These are phyloP conservation scores for Strobilomyces confusus DNA, from an alignment of 768 basidiomycete species.

Conservation along the genomic window DNA sequence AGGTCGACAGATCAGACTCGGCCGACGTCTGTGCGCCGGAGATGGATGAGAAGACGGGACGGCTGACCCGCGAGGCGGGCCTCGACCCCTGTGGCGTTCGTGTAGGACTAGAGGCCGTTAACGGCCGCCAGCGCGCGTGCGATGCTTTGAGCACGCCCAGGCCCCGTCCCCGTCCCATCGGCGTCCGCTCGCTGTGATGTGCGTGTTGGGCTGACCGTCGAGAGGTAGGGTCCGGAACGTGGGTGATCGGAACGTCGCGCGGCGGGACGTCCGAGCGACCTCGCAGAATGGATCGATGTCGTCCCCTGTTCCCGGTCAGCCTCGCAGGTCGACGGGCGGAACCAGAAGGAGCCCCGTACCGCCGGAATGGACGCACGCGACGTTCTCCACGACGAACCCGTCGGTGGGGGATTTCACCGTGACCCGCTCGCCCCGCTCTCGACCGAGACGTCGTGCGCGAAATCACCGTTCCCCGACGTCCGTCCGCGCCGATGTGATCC, in stretches of 20 bases:
- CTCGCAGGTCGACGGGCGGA: neutral
- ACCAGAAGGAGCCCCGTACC: neutral
- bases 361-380: slow-evolving; percentile 8
- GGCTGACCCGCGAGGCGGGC: too few species aligned
- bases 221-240: too few species aligned
- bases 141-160: slow-evolving; percentile 11
- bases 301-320: slow-evolving; percentile 7
- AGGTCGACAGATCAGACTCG: too few species aligned
- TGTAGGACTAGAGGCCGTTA: slow-evolving; percentile 11
- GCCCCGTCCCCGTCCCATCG: neutral
- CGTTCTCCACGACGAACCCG: slow-evolving; percentile 12
- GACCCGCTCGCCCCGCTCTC: slow-evolving; percentile 33
- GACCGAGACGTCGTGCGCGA: slow-evolving; percentile 33
- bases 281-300: slow-evolving; percentile 14
- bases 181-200: too few species aligned
- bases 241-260: too few species aligned
- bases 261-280: neutral
- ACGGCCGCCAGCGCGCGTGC: too few species aligned
- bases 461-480: slow-evolving; percentile 28
- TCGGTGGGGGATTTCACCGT: slow-evolving; percentile 32
- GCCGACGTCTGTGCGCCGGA: too few species aligned
- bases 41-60: too few species aligned
- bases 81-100: slow-evolving; percentile 7
- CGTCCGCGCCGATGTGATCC: slow-evolving; percentile 12
- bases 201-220: too few species aligned